A percentile compares a stretch with the other conserved stretches of the same genome.
Conservation (phyloP, 441 rosid species). For the Theobroma grandiflorum region DNA sequence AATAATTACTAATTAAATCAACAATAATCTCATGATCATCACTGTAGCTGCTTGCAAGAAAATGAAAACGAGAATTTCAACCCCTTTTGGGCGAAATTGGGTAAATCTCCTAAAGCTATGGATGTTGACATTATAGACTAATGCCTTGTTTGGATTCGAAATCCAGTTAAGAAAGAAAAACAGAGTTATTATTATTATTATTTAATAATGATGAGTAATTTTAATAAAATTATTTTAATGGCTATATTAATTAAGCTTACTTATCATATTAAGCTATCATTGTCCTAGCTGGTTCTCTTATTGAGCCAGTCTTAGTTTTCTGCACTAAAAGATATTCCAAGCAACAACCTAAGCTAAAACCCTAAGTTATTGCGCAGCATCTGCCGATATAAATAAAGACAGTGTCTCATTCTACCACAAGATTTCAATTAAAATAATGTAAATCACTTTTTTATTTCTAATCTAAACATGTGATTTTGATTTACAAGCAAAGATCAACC, state of each 20-base stretch:
- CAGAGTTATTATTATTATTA: not conserved
- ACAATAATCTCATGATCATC: not conserved
- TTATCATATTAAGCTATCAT: not conserved
- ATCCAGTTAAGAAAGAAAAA: not conserved
- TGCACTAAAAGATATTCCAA: not conserved
- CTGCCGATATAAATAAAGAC: no score
- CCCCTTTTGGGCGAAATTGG: not conserved
- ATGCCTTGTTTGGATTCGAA: not conserved
- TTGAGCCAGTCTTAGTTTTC: not conserved
- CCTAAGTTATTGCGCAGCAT: no score
- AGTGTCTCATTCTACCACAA: no score
- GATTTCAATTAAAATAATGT: no score
- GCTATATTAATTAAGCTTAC: not conserved
- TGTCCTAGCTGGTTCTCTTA: not conserved
- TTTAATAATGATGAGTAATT: not conserved
- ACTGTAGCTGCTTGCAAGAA: not conserved
- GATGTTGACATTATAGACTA: constrained; percentile 20
- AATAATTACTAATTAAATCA: no score
- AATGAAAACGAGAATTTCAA: not conserved
- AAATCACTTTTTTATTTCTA: no score
- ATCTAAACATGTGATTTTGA: no score
- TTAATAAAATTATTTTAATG: not conserved
- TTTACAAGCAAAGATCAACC: no score
- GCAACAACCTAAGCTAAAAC: no score
- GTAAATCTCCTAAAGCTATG: constrained; percentile 13